phyloP scores from a whole-genome alignment of 441 rosid species.

The Geranium incanum region DNA sequence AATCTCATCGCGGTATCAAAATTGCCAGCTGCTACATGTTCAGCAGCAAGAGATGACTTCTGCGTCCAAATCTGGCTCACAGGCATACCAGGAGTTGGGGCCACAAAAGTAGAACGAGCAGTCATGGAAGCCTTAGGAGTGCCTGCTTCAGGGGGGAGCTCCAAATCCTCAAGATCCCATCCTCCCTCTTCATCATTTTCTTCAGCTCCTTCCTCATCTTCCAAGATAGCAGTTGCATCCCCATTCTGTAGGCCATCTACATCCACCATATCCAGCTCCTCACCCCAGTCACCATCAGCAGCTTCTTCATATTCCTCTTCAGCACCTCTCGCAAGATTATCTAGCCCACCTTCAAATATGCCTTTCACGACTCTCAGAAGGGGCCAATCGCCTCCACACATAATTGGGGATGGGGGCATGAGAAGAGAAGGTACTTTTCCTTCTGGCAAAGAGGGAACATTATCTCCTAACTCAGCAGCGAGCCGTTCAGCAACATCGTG shows the following conservation, averaged over 20 bases:
- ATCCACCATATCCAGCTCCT: conserved; percentile 61
- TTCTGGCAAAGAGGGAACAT: background rate
- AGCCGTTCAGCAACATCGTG: background rate
- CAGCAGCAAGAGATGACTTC: conserved; percentile 74
- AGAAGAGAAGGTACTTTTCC: conserved; percentile 54
- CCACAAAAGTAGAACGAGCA: conserved; percentile 54
- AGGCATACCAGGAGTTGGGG: conserved; percentile 73
- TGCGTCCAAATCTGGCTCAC: conserved; percentile 79
- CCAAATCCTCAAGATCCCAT: conserved; percentile 84
- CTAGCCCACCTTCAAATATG: conserved; percentile 72
- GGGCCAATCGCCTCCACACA: conserved; percentile 86
- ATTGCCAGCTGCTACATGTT: conserved; percentile 85
- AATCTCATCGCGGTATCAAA: conserved; percentile 82
- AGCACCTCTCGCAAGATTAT: conserved; percentile 39
- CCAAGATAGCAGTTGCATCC: conserved; percentile 43
- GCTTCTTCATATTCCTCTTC: conserved; percentile 56
- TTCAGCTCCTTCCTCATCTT: conserved; percentile 56
- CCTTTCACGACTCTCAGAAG: conserved; percentile 78
- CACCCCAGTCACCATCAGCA: conserved; percentile 69
- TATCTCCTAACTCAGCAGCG: background rate
- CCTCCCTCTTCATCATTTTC: conserved; percentile 57
- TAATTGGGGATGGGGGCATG: conserved; percentile 56
- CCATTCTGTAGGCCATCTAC: conserved; percentile 50
- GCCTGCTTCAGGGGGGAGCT: conserved; percentile 66
- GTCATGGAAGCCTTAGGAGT: conserved; percentile 54